phyloP scores from a whole-genome alignment of 2,329 filamentous ascomycete species.

The Penicillium sp. region DNA sequence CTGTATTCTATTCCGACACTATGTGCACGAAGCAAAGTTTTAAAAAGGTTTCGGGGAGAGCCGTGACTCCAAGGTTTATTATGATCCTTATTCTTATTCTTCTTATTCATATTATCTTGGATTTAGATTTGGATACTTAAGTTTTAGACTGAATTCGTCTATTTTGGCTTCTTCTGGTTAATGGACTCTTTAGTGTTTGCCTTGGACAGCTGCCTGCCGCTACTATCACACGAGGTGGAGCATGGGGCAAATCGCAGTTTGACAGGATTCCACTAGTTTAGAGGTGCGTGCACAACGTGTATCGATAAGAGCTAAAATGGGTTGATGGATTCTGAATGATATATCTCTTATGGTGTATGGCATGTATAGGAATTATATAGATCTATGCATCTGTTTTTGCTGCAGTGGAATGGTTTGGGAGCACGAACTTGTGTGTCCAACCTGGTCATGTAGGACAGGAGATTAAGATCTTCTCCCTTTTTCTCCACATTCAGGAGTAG shows the following conservation, averaged over 20 bases:
- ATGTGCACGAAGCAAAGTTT: neutral
- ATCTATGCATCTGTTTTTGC: neutral
- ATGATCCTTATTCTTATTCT: neutral
- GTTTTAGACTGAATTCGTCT: neutral
- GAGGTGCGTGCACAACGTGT: neutral
- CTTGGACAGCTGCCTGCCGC: slow-evolving; percentile 2
- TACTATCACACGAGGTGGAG: neutral
- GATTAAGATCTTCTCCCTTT: neutral
- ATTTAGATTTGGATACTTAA: neutral
- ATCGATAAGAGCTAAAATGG: too few species aligned
- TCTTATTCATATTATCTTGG: neutral
- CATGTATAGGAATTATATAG: neutral
- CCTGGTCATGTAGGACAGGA: neutral
- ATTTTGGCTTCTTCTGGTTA: neutral
- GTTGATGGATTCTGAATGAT: too few species aligned
- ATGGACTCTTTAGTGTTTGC: neutral
- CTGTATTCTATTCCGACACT: neutral
- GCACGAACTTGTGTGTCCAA: slow-evolving; percentile 15
- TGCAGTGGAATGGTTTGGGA: neutral
- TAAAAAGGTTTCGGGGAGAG: neutral
- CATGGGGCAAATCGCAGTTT: neutral
- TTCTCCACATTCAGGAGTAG: too few species aligned
- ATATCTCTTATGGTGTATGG: neutral
- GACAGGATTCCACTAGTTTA: neutral
- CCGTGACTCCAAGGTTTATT: neutral